A percentile compares a stretch with the other conserved stretches of the same genome.
Conservation (phyloP, 2,329 filamentous ascomycete species). For the Albifimbria verrucaria region DNA sequence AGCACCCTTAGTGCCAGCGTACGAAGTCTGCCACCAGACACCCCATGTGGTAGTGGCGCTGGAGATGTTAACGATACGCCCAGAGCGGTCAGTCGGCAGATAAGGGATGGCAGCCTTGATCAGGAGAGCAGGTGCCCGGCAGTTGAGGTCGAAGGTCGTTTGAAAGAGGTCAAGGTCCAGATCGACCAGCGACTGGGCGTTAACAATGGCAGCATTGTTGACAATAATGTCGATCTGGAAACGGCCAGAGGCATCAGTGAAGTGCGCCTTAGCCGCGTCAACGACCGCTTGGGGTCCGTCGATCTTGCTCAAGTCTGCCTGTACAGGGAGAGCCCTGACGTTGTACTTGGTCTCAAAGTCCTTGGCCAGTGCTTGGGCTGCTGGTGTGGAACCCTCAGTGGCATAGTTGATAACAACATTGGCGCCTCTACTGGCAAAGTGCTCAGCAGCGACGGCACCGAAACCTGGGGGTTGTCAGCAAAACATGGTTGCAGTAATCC, state of each 20-base stretch:
- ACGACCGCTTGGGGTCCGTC: slow-evolving; percentile 51
- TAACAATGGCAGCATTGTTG: slow-evolving; percentile 55
- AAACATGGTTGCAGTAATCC: slow-evolving; percentile 6
- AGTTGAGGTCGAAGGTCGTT: slow-evolving; percentile 54
- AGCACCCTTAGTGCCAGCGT: slow-evolving; percentile 60
- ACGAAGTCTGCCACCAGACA: slow-evolving; percentile 52
- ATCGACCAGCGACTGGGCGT: slow-evolving; percentile 41
- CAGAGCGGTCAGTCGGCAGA: slow-evolving; percentile 53
- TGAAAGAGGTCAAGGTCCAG: slow-evolving; percentile 50
- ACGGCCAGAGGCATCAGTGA: slow-evolving; percentile 35
- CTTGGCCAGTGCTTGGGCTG: slow-evolving; percentile 39
- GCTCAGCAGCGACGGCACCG: slow-evolving; percentile 49
- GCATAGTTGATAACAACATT: slow-evolving; percentile 54
- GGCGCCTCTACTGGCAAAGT: slow-evolving; percentile 53
- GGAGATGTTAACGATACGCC: slow-evolving; percentile 55
- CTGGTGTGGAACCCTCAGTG: slow-evolving; percentile 42
- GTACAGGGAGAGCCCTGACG: slow-evolving; percentile 51
- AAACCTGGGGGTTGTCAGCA: slow-evolving; percentile 38
- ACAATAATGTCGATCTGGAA: slow-evolving; percentile 55
- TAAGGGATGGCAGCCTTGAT: slow-evolving; percentile 51
- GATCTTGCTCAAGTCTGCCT: slow-evolving; percentile 60
- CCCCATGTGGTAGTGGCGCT: slow-evolving; percentile 52
- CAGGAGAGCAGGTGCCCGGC: slow-evolving; percentile 54
- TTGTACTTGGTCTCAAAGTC: slow-evolving; percentile 38
- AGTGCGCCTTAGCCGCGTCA: slow-evolving; percentile 46